Conservation (phyloP, 371 early-diverging fungal genomes). For the Syncephalis plumigaleata region DNA sequence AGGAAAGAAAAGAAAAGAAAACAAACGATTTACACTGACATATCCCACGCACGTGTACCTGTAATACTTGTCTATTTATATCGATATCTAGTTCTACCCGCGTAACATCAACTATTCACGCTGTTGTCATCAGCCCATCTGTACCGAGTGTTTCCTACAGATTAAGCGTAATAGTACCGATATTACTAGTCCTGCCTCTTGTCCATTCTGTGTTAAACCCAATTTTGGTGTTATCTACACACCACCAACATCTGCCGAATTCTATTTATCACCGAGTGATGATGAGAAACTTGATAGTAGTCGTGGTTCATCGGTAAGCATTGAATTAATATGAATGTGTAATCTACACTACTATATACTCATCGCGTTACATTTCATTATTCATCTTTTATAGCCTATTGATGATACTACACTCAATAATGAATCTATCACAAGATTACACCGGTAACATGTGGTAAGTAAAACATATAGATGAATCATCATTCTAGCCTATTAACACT, state of each 20-base stretch:
- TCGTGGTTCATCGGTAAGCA: neutral
- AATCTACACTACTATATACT: neutral
- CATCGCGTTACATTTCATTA: too few relatives aligned
- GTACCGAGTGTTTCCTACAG: conserved; percentile 90
- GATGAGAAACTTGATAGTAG: conserved; percentile 5
- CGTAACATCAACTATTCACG: conserved; percentile 80
- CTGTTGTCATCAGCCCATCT: conserved; percentile 89
- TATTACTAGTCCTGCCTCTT: conserved; percentile 33
- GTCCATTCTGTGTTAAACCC: conserved; percentile 77
- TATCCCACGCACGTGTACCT: too few relatives aligned
- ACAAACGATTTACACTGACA: neutral
- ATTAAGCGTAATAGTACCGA: conserved; percentile 27
- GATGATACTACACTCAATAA: neutral
- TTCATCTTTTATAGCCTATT: neutral
- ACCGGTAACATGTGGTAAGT: conserved; percentile 44
- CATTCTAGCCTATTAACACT: neutral
- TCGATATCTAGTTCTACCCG: conserved; percentile 53
- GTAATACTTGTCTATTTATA: neutral
- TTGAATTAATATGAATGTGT: neutral
- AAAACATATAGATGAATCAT: neutral
- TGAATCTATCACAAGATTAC: conserved; percentile 2
- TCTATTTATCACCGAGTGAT: conserved; percentile 7
- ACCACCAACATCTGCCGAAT: conserved; percentile 18
- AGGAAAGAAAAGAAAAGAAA: neutral
- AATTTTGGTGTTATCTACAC: conserved; percentile 69